phyloP scores from a whole-genome alignment of 495 filamentous ascomycete species.

The Tuber magnatum region DNA sequence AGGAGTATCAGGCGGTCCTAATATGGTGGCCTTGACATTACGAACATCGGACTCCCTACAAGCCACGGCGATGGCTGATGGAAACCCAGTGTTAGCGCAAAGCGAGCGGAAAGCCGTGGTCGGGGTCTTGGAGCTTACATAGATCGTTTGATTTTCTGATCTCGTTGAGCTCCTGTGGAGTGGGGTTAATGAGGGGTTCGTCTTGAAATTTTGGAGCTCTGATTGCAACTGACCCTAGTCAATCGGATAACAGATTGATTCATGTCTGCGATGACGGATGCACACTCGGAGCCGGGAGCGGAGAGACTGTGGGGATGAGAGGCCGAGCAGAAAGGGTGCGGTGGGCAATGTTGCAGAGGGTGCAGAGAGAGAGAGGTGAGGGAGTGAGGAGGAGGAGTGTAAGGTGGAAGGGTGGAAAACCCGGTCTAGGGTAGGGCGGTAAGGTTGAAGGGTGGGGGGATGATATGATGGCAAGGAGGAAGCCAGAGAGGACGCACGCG shows the following conservation, averaged over 20 bases:
- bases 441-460: neutral
- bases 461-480: neutral
- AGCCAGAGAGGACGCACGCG: neutral
- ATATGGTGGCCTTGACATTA: slow-evolving; percentile 77
- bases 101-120: slow-evolving; percentile 8
- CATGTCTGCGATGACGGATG: slow-evolving; percentile 39
- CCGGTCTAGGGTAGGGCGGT: neutral
- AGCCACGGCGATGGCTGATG: slow-evolving; percentile 70
- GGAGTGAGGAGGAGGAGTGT: neutral
- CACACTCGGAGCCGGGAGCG: neutral
- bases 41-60: slow-evolving; percentile 82
- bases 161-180: slow-evolving; percentile 66
- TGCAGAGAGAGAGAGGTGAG: neutral
- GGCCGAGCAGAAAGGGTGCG: neutral
- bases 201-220: slow-evolving; percentile 37
- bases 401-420: neutral
- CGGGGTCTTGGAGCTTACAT: slow-evolving; percentile 51
- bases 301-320: neutral
- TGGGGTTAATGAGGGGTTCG: slow-evolving; percentile 41
- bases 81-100: slow-evolving; percentile 16
- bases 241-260: slow-evolving; percentile 82
- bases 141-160: slow-evolving; percentile 73
- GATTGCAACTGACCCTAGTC: slow-evolving; percentile 56
- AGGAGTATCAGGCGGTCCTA: slow-evolving; percentile 88
- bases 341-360: neutral